phyloP scores from a whole-genome alignment of 2,329 filamentous ascomycete genomes.

The Ceratocystiopsis sp. region DNA sequence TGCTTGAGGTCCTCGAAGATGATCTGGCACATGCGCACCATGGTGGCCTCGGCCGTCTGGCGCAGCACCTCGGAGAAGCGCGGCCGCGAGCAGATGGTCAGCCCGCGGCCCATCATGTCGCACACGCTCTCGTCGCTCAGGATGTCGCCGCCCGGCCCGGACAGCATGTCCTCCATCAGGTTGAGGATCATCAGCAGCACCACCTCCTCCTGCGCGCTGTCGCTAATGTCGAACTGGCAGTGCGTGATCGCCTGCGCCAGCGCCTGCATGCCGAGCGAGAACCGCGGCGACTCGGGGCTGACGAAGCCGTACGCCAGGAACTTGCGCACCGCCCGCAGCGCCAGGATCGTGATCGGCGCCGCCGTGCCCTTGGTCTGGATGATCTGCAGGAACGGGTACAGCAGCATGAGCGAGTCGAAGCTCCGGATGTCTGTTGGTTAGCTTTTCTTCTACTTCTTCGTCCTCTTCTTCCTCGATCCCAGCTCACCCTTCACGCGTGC shows the following conservation, averaged over 20 bases:
- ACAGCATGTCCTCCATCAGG: constrained; percentile 97
- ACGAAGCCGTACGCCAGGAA: constrained; percentile 94
- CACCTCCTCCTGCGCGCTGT: constrained; percentile 87
- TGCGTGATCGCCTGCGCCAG: constrained; percentile 91
- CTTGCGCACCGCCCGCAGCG: constrained; percentile 84
- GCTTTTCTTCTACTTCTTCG: constrained; percentile 7
- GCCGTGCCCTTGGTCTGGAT: constrained; percentile 93
- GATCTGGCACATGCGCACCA: constrained; percentile 98
- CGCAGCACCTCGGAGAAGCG: constrained; percentile 80
- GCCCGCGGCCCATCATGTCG: constrained; percentile 96
- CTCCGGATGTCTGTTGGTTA: constrained; percentile 51
- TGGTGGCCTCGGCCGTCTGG: constrained; percentile 83
- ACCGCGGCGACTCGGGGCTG: constrained; percentile 64
- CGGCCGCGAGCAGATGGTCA: constrained; percentile 93
- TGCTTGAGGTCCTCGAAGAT: constrained; percentile 90
- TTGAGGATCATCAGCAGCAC: constrained; percentile 88
- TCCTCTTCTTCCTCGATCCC: too few relatives aligned
- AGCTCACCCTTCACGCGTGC: constrained; percentile 60
- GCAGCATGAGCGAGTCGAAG: constrained; percentile 77
- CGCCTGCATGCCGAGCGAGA: constrained; percentile 83
- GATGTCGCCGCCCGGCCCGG: constrained; percentile 76
- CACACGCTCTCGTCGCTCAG: constrained; percentile 97
- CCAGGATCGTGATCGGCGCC: constrained; percentile 87
- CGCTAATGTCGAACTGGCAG: constrained; percentile 92
- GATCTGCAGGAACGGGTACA: constrained; percentile 90